Base-by-base conservation (phyloP, 768 basidiomycete genomes). In the Phaffia australis region DNA sequence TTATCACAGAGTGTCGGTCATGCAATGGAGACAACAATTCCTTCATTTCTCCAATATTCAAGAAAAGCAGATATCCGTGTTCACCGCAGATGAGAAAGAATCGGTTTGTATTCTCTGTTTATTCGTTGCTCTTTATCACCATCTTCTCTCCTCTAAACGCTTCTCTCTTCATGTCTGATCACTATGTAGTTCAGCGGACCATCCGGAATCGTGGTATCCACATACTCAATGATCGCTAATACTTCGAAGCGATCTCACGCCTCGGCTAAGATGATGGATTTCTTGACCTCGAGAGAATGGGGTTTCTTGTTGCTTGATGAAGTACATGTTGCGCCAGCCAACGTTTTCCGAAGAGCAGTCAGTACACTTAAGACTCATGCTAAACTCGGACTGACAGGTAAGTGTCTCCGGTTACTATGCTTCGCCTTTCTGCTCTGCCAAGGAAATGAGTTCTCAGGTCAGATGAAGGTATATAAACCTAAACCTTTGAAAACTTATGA, bases 251-350 rank as follows among this genome's bases (percentile, higher is more conserved):
- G 95, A 71, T 95, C 95, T n/a, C 91, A 98, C 75, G 92, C 94
- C 74, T 89, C 95, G 21, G 92, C 95, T 80, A 95, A 98, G 80
- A 97, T 98, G 89, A 99, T 99, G 95, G 93, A 99, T 71, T 99
- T 98, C 74, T 77, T 99, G 55, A 90, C 90, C 32, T 92, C 90
- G n/a, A 81, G 94, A 63, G 95, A 99, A 77, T 99, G 95, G 95
- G 95, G 95, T 11, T 97, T 97, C 78, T 88, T 99, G 70, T 80
- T 99, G 23, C 81, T 99, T 52, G 95, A 99, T 73, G 95, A 99
- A 78, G 95, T 98, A 23, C 95, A 99, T 75, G 95, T 99, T 70
- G 95, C 97, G 5, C 95, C 95, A 8, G 95, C 95, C 5, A 90
- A 90, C 6, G 98, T 97, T 90, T 99, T 99, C 79, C 85, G 95